phyloP scores from a whole-genome alignment of 1,139 yeast genomes.

The Meyerozyma sp. region DNA sequence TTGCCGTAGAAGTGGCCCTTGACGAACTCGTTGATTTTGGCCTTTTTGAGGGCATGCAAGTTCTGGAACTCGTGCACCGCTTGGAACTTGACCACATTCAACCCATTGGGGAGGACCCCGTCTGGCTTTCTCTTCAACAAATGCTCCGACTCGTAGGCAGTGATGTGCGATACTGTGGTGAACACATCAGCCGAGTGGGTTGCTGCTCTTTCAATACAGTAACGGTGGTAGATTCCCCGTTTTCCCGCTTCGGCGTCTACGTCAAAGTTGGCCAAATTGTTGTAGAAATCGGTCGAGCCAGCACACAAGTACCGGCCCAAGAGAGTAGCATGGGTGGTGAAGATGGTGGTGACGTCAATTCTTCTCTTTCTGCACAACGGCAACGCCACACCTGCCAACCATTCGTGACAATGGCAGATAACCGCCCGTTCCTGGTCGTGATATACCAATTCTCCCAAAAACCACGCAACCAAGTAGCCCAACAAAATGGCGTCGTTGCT shows the following conservation, averaged over 20 bases:
- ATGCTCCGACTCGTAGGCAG: constrained; percentile 93
- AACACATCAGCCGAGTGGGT: constrained; percentile 96
- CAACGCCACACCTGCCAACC: constrained; percentile 96
- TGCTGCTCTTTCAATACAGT: constrained; percentile 94
- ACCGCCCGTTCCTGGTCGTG: constrained; percentile 83
- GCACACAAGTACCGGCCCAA: constrained; percentile 95
- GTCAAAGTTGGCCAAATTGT: constrained; percentile 83
- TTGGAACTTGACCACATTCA: constrained; percentile 91
- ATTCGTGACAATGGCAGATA: constrained; percentile 93
- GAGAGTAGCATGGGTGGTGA: constrained; percentile 95
- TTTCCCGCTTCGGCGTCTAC: constrained; percentile 98
- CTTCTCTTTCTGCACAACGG: constrained; percentile 90
- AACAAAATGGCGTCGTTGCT: constrained; percentile 87
- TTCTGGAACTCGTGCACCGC: constrained; percentile 98
- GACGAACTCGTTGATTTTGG: constrained; percentile 87
- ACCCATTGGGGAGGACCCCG: constrained; percentile 94
- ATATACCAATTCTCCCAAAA: constrained; percentile 84
- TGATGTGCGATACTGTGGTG: constrained; percentile 94
- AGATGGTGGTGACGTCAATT: constrained; percentile 90
- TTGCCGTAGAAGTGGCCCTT: constrained; percentile 97
- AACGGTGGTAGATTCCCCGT: constrained; percentile 94
- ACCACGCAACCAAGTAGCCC: constrained; percentile 96
- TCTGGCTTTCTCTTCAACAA: constrained; percentile 92
- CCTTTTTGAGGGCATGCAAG: constrained; percentile 87
- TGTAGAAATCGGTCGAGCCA: constrained; percentile 92